Evolutionary conservation across 352 stramenopile genomes (phyloP).

Genomic region (Pythium brassicae): DNA sequence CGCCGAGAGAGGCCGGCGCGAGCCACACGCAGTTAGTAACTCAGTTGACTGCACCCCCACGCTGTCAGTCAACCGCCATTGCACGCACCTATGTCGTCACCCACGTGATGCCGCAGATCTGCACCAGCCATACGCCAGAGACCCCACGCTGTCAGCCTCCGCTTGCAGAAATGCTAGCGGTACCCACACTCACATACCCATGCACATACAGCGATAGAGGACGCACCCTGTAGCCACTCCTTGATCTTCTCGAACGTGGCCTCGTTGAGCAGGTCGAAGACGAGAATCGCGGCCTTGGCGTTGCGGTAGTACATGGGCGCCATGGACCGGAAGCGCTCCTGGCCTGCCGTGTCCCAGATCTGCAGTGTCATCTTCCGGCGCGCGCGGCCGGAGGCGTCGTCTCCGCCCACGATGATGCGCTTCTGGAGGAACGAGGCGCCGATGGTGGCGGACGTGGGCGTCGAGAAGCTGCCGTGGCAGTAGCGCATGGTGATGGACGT

Average conservation of each 20-base stretch:
- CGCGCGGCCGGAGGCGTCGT: constrained; percentile 17
- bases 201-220: no score
- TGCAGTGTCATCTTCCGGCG: constrained; percentile 83
- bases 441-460: constrained; percentile 80
- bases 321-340: constrained; percentile 85
- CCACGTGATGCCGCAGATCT: constrained; percentile 79
- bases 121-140: no score
- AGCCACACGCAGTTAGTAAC: no score
- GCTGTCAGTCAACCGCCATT: no score
- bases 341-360: constrained; percentile 82
- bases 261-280: constrained; percentile 79
- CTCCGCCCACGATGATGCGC: constrained; percentile 62
- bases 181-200: not conserved
- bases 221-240: constrained; percentile 74
- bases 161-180: no score
- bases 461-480: constrained; percentile 83
- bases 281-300: constrained; percentile 82
- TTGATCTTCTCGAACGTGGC: constrained; percentile 85
- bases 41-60: no score
- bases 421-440: constrained; percentile 87
- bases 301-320: constrained; percentile 90
- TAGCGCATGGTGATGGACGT: constrained; percentile 88
- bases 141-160: no score
- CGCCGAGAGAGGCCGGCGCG: no score
- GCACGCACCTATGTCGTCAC: constrained; percentile 54